A percentile compares a stretch with the other conserved stretches of the same genome.
Conservation (phyloP, 306 rosid species). For the Herpetospermum pedunculosum region DNA sequence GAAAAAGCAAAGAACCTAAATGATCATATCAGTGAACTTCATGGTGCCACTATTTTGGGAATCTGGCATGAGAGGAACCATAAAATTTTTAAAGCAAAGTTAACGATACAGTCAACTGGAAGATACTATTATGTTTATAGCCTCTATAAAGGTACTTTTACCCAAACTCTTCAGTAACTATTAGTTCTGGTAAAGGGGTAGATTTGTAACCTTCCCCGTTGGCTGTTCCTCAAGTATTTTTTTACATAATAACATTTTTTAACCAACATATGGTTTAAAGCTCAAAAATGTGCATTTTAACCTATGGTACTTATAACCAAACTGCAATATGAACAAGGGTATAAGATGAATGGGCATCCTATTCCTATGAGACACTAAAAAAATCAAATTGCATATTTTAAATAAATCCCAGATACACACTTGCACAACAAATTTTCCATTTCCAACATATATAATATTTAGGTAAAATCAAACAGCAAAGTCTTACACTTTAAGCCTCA, state of each 20-base stretch:
- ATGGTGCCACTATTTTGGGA: background rate
- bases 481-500: constrained; percentile 95
- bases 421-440: background rate
- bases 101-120: background rate
- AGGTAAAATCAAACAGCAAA: background rate
- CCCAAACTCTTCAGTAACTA: background rate
- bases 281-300: background rate
- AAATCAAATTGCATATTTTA: too few species aligned
- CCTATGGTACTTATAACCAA: background rate
- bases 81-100: background rate
- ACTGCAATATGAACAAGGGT: too few species aligned
- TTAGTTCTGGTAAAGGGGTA: background rate
- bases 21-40: background rate
- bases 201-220: background rate
- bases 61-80: background rate
- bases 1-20: background rate
- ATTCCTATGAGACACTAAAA: too few species aligned
- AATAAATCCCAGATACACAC: background rate
- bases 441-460: background rate
- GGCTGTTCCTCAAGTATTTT: background rate
- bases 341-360: too few species aligned
- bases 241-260: background rate
- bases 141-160: background rate
- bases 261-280: background rate
- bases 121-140: background rate